These are phyloP conservation scores for Curvularia lunata DNA, from an alignment of 2,329 filamentous ascomycete species.

Conservation along the genomic window DNA sequence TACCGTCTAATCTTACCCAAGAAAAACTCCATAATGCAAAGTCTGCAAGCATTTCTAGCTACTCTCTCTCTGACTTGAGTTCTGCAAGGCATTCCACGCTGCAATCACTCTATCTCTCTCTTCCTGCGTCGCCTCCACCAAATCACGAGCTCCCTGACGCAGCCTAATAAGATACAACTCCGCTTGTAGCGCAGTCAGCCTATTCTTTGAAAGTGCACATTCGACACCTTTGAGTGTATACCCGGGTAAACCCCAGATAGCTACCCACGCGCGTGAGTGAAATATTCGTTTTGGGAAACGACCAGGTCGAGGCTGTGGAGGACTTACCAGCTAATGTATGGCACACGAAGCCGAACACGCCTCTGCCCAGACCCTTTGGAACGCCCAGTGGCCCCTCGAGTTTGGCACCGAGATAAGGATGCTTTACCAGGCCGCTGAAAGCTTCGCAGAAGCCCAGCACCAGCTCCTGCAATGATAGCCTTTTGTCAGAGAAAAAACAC, in stretches of 20 bases:
- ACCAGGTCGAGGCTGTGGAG: no score
- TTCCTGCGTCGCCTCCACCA: neutral
- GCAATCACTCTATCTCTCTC: neutral
- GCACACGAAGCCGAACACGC: constrained; percentile 7
- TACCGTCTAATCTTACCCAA: neutral
- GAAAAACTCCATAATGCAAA: neutral
- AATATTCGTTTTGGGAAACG: no score
- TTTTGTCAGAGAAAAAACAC: neutral
- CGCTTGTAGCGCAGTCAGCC: constrained; percentile 20
- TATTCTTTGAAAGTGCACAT: constrained; percentile 10
- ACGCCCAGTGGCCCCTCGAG: constrained; percentile 68
- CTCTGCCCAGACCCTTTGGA: constrained; percentile 41
- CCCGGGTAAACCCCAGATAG: constrained; percentile 19
- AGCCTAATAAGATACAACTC: constrained; percentile 21
- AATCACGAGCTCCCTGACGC: constrained; percentile 13
- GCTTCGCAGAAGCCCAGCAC: constrained; percentile 77
- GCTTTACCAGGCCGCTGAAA: constrained; percentile 75
- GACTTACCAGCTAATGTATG: constrained; percentile 6
- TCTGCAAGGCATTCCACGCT: neutral
- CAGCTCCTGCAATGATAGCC: constrained; percentile 59
- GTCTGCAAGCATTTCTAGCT: neutral
- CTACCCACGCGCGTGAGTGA: no score
- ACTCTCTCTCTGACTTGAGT: neutral
- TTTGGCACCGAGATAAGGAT: constrained; percentile 71
- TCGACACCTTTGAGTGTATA: constrained; percentile 23